These are phyloP conservation scores for Arabidopsis arenosa DNA, from an alignment of 345 rosid species.

Conservation along the genomic window DNA sequence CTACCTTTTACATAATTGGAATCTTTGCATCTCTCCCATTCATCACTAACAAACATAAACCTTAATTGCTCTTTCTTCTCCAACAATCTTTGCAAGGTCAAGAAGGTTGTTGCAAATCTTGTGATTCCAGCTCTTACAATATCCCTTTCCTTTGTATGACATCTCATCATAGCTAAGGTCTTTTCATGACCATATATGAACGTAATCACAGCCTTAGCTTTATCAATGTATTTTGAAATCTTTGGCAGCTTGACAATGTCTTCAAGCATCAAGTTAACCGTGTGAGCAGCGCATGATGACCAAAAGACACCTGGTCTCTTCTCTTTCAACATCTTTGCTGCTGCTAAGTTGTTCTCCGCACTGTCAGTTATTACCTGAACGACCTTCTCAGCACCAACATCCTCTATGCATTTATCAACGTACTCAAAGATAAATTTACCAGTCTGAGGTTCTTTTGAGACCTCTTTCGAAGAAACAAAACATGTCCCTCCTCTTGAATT, in stretches of 20 bases:
- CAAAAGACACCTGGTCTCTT: constrained; percentile 7
- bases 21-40: constrained; percentile 6
- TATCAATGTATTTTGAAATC: background rate
- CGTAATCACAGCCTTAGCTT: background rate
- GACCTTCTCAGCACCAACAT: constrained; percentile 1
- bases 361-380: constrained; percentile 17
- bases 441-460: background rate
- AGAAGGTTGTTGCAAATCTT: constrained; percentile 7
- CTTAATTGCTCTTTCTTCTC: background rate
- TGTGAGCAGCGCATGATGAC: constrained; percentile 13
- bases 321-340: background rate
- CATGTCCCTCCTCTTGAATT: background rate
- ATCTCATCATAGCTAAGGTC: background rate
- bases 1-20: background rate
- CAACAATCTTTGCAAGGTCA: constrained; percentile 13
- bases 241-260: background rate
- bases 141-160: background rate
- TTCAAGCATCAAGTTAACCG: constrained; percentile 7
- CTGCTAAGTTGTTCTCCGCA: background rate
- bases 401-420: background rate
- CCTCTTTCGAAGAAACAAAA: background rate
- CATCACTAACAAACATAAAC: background rate
- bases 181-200: constrained; percentile 9
- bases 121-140: background rate
- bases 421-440: constrained; percentile 9